These are phyloP conservation scores for Cladophialophora bantiana DNA, from an alignment of 2,329 filamentous ascomycete species.

Conservation along the genomic window DNA sequence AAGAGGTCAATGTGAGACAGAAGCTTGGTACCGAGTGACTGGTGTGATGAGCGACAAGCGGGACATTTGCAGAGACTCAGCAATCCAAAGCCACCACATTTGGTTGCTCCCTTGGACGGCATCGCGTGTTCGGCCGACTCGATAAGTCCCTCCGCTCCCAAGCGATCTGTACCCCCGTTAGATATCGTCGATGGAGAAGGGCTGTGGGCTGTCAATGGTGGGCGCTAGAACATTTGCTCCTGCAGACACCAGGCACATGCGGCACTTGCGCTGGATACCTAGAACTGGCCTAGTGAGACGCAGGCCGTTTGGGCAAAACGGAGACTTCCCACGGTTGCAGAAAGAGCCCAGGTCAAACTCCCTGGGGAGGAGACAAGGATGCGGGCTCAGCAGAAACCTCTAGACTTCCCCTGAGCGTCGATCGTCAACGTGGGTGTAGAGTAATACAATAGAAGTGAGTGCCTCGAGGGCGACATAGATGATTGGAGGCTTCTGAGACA, in stretches of 20 bases:
- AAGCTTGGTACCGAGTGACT: neutral
- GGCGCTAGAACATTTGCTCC: conserved; percentile 21
- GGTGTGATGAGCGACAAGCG: neutral
- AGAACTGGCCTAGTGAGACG: conserved; percentile 18
- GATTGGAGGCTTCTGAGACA: neutral
- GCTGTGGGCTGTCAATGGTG: neutral
- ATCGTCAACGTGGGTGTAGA: neutral
- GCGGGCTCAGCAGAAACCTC: neutral
- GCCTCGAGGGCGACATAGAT: neutral
- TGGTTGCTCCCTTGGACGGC: neutral
- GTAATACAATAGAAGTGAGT: neutral
- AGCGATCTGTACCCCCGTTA: conserved; percentile 14
- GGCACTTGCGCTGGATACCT: conserved; percentile 14
- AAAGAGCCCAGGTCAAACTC: neutral
- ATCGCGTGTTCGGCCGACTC: neutral
- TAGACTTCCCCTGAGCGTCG: neutral
- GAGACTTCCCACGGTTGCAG: conserved; percentile 8
- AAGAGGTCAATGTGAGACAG: neutral
- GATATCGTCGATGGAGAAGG: conserved; percentile 8
- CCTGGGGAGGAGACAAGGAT: conserved; percentile 1
- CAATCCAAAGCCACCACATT: neutral
- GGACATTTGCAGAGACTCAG: neutral
- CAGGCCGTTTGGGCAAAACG: conserved; percentile 7
- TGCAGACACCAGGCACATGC: conserved; percentile 17
- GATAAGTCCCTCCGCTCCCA: conserved; percentile 15